Evolutionary conservation across 1,139 yeast genomes (phyloP).

Genomic region (Blastobotrys apis): DNA sequence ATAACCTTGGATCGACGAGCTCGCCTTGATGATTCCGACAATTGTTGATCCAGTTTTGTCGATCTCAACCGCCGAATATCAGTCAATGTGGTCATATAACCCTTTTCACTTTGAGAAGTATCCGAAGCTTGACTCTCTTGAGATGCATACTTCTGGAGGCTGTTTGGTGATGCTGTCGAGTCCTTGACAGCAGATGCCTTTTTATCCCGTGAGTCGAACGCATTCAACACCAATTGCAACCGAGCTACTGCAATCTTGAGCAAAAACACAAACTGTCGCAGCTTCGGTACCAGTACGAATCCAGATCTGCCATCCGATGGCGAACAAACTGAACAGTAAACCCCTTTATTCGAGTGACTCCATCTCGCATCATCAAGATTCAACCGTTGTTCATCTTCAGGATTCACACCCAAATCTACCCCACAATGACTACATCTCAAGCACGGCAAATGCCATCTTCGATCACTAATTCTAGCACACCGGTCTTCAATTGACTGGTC

Average conservation of each 20-base stretch:
- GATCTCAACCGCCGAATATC: constrained; percentile 78
- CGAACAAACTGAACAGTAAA: constrained; percentile 58
- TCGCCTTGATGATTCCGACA: constrained; percentile 55
- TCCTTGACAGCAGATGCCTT: constrained; percentile 21
- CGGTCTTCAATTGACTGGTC: constrained; percentile 74
- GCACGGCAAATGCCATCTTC: constrained; percentile 82
- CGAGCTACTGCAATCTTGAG: constrained; percentile 81
- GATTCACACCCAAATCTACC: constrained; percentile 6
- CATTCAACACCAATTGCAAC: constrained; percentile 64
- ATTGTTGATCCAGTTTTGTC: constrained; percentile 62
- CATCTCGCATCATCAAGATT: constrained; percentile 38
- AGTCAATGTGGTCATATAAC: constrained; percentile 63
- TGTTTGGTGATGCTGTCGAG: not conserved
- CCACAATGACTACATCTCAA: constrained; percentile 48
- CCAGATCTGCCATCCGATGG: constrained; percentile 49
- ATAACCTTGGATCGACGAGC: constrained; percentile 54
- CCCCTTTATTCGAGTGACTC: constrained; percentile 37
- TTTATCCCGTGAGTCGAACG: constrained; percentile 34
- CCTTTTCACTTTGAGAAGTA: constrained; percentile 37
- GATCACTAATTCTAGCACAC: constrained; percentile 58
- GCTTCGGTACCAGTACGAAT: constrained; percentile 59
- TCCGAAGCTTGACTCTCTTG: constrained; percentile 8
- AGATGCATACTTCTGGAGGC: constrained; percentile 10
- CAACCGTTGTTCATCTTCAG: constrained; percentile 7
- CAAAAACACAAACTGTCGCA: constrained; percentile 69